These are phyloP conservation scores for Sabuloglossum arenarium DNA, from an alignment of 495 filamentous ascomycete species.

Conservation along the genomic window DNA sequence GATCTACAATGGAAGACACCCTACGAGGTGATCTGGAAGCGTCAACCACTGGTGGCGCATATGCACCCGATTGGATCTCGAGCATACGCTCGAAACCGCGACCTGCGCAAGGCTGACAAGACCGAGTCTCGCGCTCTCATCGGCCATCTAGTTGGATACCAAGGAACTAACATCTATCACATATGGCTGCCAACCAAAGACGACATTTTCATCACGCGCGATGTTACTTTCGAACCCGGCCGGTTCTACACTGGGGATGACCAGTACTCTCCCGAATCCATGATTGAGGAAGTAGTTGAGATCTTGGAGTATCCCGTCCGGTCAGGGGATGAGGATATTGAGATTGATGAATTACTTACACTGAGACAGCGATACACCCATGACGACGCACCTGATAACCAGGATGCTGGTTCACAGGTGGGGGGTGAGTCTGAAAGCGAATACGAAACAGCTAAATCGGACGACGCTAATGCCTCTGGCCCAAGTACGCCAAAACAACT, in stretches of 20 bases:
- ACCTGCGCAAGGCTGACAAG: conserved; percentile 2
- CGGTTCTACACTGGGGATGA: neutral
- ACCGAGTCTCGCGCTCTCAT: conserved; percentile 3
- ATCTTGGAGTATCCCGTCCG: too few relatives aligned
- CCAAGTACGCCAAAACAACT: too few relatives aligned
- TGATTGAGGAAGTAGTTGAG: too few relatives aligned
- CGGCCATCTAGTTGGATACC: conserved; percentile 7
- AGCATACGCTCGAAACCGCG: conserved; percentile 1
- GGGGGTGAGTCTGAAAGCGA: too few relatives aligned
- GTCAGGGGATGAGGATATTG: too few relatives aligned
- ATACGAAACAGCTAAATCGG: too few relatives aligned
- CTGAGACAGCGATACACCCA: too few relatives aligned
- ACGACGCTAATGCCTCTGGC: too few relatives aligned
- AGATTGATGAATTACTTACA: too few relatives aligned
- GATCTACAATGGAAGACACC: conserved; percentile 5
- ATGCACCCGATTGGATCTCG: conserved; percentile 1
- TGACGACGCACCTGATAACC: too few relatives aligned
- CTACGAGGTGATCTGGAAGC: neutral
- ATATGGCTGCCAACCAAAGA: conserved; percentile 5
- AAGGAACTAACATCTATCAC: conserved; percentile 7
- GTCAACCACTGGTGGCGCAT: conserved; percentile 3
- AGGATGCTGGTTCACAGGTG: too few relatives aligned
- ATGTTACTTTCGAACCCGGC: conserved; percentile 2
- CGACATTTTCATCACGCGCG: conserved; percentile 2
- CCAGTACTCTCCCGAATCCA: neutral